Conservation (phyloP, 169 alveolate species). For the Cyclospora cayetanensis region DNA sequence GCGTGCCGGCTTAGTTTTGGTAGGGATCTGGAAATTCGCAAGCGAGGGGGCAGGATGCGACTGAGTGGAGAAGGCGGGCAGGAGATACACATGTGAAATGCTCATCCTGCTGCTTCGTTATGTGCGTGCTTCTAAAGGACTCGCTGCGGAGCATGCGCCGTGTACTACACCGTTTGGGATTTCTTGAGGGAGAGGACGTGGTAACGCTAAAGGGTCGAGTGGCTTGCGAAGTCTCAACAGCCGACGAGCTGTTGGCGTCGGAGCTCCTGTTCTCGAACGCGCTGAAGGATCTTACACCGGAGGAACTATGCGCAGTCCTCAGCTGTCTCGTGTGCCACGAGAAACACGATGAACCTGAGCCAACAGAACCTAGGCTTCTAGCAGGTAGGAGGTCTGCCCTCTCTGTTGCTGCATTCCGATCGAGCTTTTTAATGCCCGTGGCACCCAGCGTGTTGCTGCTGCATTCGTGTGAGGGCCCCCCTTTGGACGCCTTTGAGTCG, state of each 20-base stretch:
- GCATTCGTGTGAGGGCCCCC: too few relatives aligned
- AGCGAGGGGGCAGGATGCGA: too few relatives aligned
- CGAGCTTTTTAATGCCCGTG: neutral
- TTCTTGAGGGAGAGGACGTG: slow-evolving; percentile 91
- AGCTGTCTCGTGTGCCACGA: slow-evolving; percentile 96
- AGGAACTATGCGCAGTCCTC: slow-evolving; percentile 93
- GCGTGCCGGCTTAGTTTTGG: too few relatives aligned
- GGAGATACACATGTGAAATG: too few relatives aligned
- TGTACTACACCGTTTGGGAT: slow-evolving; percentile 93
- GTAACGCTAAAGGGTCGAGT: slow-evolving; percentile 96
- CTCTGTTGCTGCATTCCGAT: neutral
- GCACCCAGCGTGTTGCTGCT: too few relatives aligned
- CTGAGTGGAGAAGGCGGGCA: too few relatives aligned
- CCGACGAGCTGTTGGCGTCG: slow-evolving; percentile 97
- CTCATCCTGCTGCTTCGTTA: too few relatives aligned
- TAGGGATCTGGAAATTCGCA: too few relatives aligned
- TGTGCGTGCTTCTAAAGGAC: slow-evolving; percentile 67
- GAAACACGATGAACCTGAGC: slow-evolving; percentile 79
- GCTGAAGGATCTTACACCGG: slow-evolving; percentile 87
- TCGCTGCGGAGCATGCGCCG: slow-evolving; percentile 95
- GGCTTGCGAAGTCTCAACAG: slow-evolving; percentile 98
- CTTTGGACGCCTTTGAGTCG: too few relatives aligned
- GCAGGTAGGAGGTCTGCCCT: slow-evolving; percentile 70
- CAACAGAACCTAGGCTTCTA: slow-evolving; percentile 78
- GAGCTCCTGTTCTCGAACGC: slow-evolving; percentile 87